Evolutionary conservation across 805 yeast species (phyloP), one percentile per base, ranked within the genome.

Genomic region (Saturnispora quitensis): DNA sequence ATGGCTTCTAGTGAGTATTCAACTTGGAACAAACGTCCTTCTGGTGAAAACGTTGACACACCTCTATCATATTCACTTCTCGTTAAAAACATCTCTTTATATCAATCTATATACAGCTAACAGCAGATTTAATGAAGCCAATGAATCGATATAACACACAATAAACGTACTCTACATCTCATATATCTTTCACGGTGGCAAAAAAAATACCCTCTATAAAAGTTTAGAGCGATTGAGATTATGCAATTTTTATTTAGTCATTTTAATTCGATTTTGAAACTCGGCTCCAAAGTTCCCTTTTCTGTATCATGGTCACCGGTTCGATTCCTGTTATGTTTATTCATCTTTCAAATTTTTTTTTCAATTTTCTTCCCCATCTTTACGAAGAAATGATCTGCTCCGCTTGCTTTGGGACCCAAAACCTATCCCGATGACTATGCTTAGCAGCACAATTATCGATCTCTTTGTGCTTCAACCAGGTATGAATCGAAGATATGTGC

Each of bases 1-100:
- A 93, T 93, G 45, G 99, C 99, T 69, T 93, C 99, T 52, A 93
- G 73, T 9, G 99, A 93, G 68, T 93, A 93, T 68, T 93, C 99
- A 43, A 93, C 99, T 72, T 93, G 99, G 73, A 93, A 93, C 55
- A 93, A 74, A 66, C 99, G 86, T 25, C 99, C 99, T 68, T 95
- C 99, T 25, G 99, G 99, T 1, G 98, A 90, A 69, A 95, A 93
- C 8, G 99, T 95, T 64, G 95, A 86, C 47, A 93, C 99, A 57
- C 99, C 99, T 69, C 99, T 86, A 68, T 93, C 99, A 69, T 93
- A 93, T 75, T 93, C 99, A 72, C 96, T 86, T 83, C 99, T 86
- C n/a, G 99, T 93, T 60, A 93, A 78, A 72, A 93, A 93, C 99
- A 31, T 31, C 28, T 25, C 28, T 25, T 6, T 25, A 25, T 25